Conservation (phyloP, 371 early-diverging fungal species). For the Mortierella sp. region DNA sequence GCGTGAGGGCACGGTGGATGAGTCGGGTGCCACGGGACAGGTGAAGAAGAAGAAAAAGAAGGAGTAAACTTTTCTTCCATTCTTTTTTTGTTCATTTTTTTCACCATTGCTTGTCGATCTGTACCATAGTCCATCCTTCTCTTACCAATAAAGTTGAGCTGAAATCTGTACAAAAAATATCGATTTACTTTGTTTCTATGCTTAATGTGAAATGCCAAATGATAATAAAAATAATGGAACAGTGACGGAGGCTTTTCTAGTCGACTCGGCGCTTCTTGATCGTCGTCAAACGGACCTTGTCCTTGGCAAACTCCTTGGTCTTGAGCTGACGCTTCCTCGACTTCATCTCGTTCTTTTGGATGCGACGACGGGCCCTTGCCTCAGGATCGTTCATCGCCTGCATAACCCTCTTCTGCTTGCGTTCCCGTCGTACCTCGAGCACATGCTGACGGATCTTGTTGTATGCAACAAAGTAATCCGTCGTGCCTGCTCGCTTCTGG, state of each 20-base stretch:
- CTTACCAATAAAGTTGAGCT: too few species aligned
- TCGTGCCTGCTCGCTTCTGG: conserved; percentile 84
- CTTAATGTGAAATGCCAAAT: not conserved
- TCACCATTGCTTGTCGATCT: too few species aligned
- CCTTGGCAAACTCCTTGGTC: conserved; percentile 62
- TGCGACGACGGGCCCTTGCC: conserved; percentile 67
- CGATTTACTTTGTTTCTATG: too few species aligned
- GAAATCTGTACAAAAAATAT: too few species aligned
- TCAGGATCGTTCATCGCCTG: conserved; percentile 79
- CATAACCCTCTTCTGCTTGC: conserved; percentile 74
- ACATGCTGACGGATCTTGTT: conserved; percentile 79
- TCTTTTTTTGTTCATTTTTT: too few species aligned
- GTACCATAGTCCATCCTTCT: too few species aligned
- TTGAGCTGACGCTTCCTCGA: conserved; percentile 67
- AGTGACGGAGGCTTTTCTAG: conserved; percentile 4
- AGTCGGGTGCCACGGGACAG: conserved; percentile 27
- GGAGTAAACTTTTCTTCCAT: conserved; percentile 19
- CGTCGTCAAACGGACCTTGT: conserved; percentile 55
- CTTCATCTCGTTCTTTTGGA: conserved; percentile 78
- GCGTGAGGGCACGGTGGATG: conserved; percentile 49
- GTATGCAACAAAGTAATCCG: conserved; percentile 76
- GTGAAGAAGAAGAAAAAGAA: conserved; percentile 54
- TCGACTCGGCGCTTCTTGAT: conserved; percentile 55
- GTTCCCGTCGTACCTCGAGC: conserved; percentile 67
- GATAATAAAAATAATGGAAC: conserved; percentile 1